phyloP scores from a whole-genome alignment of 2,329 filamentous ascomycete species.

The Aspergillus glaucus region DNA sequence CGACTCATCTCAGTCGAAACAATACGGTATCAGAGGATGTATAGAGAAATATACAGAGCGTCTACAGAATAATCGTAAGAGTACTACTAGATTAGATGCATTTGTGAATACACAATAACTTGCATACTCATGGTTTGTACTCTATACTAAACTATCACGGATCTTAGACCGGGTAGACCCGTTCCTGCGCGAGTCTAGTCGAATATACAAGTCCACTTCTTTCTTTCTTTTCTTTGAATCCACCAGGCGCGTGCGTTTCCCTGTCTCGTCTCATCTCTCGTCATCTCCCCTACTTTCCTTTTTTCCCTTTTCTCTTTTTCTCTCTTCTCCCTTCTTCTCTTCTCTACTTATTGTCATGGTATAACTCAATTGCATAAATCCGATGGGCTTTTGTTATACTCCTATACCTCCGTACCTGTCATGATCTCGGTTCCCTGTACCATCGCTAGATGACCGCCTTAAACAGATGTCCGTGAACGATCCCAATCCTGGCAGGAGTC shows the following conservation, averaged over 20 bases:
- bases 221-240: slow-evolving; percentile 8
- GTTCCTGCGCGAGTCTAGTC: slow-evolving; percentile 13
- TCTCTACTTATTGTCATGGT: not conserved
- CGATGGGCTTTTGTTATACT: not conserved
- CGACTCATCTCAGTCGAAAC: too few species aligned
- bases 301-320: slow-evolving; percentile 4
- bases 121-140: not conserved
- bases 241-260: not conserved
- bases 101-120: not conserved
- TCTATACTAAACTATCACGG: not conserved
- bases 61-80: too few species aligned
- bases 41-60: too few species aligned
- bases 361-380: not conserved
- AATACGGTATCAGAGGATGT: too few species aligned
- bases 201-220: slow-evolving; percentile 16
- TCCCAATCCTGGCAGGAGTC: slow-evolving; percentile 24
- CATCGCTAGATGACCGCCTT: slow-evolving; percentile 19
- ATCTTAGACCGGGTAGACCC: slow-evolving; percentile 14
- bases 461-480: slow-evolving; percentile 32
- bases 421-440: slow-evolving; percentile 11
- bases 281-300: slow-evolving; percentile 7
- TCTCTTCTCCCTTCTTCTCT: slow-evolving; percentile 1
- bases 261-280: not conserved
- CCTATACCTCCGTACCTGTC: slow-evolving; percentile 7
- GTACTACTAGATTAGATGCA: too few species aligned